phyloP scores from a whole-genome alignment of 2,329 filamentous ascomycete genomes.

The Endothia cerciana region DNA sequence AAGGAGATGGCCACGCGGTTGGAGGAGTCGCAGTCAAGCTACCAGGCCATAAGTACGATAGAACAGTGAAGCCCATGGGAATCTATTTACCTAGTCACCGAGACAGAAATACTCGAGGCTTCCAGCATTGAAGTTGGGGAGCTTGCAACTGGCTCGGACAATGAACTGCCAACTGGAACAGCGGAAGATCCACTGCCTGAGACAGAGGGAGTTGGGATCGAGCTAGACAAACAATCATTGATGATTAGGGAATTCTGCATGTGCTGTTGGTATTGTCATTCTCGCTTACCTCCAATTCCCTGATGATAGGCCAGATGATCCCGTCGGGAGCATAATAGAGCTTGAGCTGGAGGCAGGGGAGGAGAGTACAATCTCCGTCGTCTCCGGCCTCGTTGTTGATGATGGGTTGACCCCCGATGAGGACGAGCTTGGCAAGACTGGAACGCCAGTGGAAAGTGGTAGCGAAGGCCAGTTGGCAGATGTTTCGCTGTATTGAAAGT shows the following conservation, averaged over 20 bases:
- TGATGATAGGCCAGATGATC: conserved; percentile 6
- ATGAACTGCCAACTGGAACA: background rate
- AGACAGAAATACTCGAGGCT: background rate
- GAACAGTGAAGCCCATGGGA: no score
- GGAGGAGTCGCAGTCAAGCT: conserved; percentile 2
- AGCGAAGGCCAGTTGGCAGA: conserved; percentile 3
- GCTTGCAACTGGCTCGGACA: background rate
- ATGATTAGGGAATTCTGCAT: background rate
- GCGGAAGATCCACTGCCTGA: background rate
- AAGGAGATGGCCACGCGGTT: background rate
- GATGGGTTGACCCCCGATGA: conserved; percentile 9
- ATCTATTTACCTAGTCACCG: background rate
- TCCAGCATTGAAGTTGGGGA: background rate
- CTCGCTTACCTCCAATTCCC: conserved; percentile 16
- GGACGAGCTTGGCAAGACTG: conserved; percentile 6
- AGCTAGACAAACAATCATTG: background rate
- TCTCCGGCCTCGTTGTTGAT: background rate
- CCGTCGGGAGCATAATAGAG: conserved; percentile 12
- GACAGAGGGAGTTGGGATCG: background rate
- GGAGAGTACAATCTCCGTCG: conserved; percentile 1
- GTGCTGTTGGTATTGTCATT: background rate
- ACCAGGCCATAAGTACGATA: background rate
- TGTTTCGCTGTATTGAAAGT: background rate
- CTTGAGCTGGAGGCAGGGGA: conserved; percentile 15
- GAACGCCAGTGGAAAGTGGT: conserved; percentile 12